Evolutionary conservation across 768 basidiomycete species (phyloP).

Genomic region (Phaeotremella skinneri): DNA sequence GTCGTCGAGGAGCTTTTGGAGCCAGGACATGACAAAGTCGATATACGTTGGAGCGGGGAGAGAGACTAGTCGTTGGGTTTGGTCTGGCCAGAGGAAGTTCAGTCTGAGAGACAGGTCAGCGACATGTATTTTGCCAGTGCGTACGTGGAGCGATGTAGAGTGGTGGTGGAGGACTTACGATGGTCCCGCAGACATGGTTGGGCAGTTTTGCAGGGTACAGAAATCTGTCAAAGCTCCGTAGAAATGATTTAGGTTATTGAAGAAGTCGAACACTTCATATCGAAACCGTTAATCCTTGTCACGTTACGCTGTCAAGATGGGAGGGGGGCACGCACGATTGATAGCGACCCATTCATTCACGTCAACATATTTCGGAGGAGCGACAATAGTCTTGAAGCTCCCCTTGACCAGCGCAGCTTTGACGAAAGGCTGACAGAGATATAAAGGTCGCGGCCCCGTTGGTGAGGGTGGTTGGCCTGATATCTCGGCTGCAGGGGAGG

Average conservation of each 20-base stretch:
- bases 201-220: constrained; percentile 85
- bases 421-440: constrained; percentile 89
- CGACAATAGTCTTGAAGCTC: constrained; percentile 97
- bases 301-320: background rate
- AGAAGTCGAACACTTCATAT: constrained; percentile 85
- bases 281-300: background rate
- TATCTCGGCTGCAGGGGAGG: constrained; percentile 38
- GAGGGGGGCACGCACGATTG: constrained; percentile 67
- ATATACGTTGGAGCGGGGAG: constrained; percentile 94
- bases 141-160: background rate
- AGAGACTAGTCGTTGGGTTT: constrained; percentile 79
- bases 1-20: constrained; percentile 91
- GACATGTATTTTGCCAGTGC: background rate
- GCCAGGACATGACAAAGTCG: constrained; percentile 96
- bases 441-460: constrained; percentile 55
- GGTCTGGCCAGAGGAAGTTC: constrained; percentile 92
- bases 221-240: constrained; percentile 90
- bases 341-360: constrained; percentile 97
- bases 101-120: constrained; percentile 57
- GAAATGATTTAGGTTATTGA: constrained; percentile 94
- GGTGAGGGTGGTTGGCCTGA: constrained; percentile 16
- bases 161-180: constrained; percentile 59
- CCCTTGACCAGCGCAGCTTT: constrained; percentile 95
- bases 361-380: constrained; percentile 91
- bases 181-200: constrained; percentile 84